A percentile compares a stretch with the other conserved stretches of the same genome.
Evolutionary conservation across 495 filamentous ascomycete genomes (phyloP).

Genomic region (Lasiosphaeria hispida): DNA sequence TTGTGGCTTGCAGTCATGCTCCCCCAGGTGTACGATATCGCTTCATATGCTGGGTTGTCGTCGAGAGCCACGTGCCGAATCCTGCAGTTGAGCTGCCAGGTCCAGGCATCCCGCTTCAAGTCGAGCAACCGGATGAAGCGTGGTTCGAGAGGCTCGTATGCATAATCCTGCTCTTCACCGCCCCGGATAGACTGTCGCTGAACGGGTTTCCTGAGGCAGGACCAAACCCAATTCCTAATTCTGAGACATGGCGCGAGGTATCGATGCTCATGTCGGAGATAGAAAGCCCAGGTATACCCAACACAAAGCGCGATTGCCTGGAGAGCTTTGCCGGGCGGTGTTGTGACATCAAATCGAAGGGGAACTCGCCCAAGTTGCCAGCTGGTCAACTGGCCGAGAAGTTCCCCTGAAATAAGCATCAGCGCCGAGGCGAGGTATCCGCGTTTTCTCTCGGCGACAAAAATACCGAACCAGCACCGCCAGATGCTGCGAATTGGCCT

Average conservation of each 20-base stretch:
- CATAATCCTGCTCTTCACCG: neutral
- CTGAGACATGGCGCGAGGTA: neutral
- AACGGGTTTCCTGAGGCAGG: neutral
- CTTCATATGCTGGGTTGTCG: constrained; percentile 6
- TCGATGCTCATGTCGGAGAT: neutral
- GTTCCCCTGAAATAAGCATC: neutral
- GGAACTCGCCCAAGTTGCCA: too few relatives aligned
- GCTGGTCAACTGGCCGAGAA: too few relatives aligned
- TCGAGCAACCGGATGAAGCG: neutral
- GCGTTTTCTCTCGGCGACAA: neutral
- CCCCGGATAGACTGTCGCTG: neutral
- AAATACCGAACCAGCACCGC: neutral
- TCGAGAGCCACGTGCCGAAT: neutral
- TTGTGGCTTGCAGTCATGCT: neutral
- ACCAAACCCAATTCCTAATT: neutral
- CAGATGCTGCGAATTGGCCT: neutral
- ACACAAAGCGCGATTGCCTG: neutral
- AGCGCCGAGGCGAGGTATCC: neutral
- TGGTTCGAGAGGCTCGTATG: neutral
- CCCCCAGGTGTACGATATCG: constrained; percentile 17
- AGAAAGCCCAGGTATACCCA: neutral
- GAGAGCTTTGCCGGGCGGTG: neutral
- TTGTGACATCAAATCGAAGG: neutral
- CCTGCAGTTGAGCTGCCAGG: neutral
- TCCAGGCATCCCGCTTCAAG: neutral